These are phyloP conservation scores for Saraca asoca DNA, from an alignment of 331 rosid genomes.

Conservation along the genomic window DNA sequence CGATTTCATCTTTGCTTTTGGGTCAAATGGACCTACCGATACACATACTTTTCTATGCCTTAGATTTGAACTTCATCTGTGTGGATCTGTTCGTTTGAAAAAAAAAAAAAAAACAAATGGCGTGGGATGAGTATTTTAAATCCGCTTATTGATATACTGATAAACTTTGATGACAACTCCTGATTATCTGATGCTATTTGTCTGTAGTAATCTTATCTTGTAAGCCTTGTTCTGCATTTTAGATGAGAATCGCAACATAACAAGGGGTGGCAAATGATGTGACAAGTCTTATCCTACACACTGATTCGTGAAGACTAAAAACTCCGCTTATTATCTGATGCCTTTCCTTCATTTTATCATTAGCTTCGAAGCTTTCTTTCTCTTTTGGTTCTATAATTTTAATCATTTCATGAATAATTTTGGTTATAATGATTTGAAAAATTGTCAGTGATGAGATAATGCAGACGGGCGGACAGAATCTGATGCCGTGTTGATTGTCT, in stretches of 20 bases:
- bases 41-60: background rate
- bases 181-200: slow-evolving; percentile 45
- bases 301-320: slow-evolving; percentile 43
- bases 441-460: background rate
- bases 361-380: too few relatives aligned
- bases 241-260: background rate
- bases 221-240: background rate
- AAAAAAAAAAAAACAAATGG: background rate
- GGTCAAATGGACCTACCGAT: slow-evolving; percentile 84
- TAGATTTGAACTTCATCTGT: too few relatives aligned
- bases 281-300: slow-evolving; percentile 42
- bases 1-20: slow-evolving; percentile 48
- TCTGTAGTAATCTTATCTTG: too few relatives aligned
- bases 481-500: slow-evolving; percentile 62
- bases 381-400: too few relatives aligned
- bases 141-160: slow-evolving; percentile 63
- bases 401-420: too few relatives aligned
- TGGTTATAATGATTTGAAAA: too few relatives aligned
- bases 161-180: slow-evolving; percentile 40
- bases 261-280: slow-evolving; percentile 50
- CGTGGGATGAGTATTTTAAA: slow-evolving; percentile 33
- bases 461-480: slow-evolving; percentile 69
- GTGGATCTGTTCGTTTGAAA: background rate
- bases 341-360: slow-evolving; percentile 23
- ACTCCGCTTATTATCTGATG: slow-evolving; percentile 79